Percentiles rank a stretch among this genome's conserved stretches.
Conservation (phyloP, 75 land plant species). For the Picea glauca region DNA sequence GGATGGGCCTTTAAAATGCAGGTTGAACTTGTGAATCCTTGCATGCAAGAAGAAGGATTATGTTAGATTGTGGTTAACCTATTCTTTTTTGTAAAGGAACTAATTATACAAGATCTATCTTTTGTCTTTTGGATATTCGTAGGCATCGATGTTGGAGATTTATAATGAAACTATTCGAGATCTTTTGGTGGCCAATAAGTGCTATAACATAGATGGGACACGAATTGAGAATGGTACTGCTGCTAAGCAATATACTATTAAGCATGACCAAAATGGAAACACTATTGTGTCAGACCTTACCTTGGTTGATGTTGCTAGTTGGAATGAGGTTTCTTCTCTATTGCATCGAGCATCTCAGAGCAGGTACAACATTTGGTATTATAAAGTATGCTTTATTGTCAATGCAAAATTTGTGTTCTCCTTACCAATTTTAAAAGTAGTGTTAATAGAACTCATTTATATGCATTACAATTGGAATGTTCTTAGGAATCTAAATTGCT, state of each 20-base stretch:
- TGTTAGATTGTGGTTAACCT: background rate
- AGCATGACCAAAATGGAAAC: slow-evolving; percentile 28
- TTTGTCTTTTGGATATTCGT: background rate
- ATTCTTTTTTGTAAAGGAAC: background rate
- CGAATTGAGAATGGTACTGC: slow-evolving; percentile 4
- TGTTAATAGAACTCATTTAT: background rate
- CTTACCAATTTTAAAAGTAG: too few relatives aligned
- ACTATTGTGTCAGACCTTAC: slow-evolving; percentile 29
- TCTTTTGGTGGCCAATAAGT: slow-evolving; percentile 16
- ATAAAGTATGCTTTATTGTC: background rate
- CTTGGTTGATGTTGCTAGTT: slow-evolving; percentile 24
- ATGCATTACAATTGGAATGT: background rate
- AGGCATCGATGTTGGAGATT: slow-evolving; percentile 37
- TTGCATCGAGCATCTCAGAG: slow-evolving; percentile 30
- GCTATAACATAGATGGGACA: slow-evolving; percentile 11
- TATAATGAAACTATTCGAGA: slow-evolving; percentile 34
- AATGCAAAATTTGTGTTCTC: background rate
- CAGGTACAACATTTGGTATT: slow-evolving; percentile 12
- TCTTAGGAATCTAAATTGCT: too few relatives aligned
- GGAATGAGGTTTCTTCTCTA: slow-evolving; percentile 28
- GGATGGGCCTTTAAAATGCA: slow-evolving; percentile 37
- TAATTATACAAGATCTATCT: background rate
- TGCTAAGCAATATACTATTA: slow-evolving; percentile 25
- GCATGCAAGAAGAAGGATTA: background rate
- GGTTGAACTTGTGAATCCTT: slow-evolving; percentile 11